phyloP scores from a whole-genome alignment of 306 rosid species.

The Quercus aquifolioides region DNA sequence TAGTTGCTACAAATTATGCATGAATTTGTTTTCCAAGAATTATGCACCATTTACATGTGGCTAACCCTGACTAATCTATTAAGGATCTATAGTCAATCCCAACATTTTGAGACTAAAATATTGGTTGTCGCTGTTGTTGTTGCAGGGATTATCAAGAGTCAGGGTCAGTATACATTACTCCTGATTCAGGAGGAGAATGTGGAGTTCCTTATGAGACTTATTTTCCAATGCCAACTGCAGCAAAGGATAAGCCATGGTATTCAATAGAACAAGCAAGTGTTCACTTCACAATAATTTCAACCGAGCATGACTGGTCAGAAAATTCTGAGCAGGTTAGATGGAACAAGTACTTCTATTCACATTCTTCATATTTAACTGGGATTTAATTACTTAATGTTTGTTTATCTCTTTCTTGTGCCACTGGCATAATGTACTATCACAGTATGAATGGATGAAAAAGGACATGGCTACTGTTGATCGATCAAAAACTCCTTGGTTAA shows the following conservation, averaged over 20 bases:
- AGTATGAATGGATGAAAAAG: slow-evolving; percentile 76
- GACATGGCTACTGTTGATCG: slow-evolving; percentile 79
- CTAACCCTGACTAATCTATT: too few relatives aligned
- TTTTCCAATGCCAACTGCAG: slow-evolving; percentile 73
- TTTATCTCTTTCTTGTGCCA: not conserved
- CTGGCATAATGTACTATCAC: not conserved
- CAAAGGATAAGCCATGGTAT: slow-evolving; percentile 90
- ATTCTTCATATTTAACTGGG: slow-evolving; percentile 1
- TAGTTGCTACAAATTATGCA: too few relatives aligned
- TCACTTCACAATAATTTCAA: slow-evolving; percentile 76
- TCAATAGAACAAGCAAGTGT: slow-evolving; percentile 76
- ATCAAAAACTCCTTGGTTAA: slow-evolving; percentile 77
- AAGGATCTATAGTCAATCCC: too few relatives aligned
- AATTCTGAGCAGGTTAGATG: slow-evolving; percentile 66
- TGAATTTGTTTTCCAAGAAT: too few relatives aligned
- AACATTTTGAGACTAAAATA: too few relatives aligned
- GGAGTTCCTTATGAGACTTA: slow-evolving; percentile 89
- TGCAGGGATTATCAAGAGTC: slow-evolving; percentile 60
- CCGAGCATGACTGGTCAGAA: slow-evolving; percentile 66
- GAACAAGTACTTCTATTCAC: not conserved
- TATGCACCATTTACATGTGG: too few relatives aligned
- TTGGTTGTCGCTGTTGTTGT: not conserved
- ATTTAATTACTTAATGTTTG: not conserved
- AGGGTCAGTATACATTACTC: slow-evolving; percentile 51
- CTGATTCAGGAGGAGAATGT: slow-evolving; percentile 93